phyloP scores from a whole-genome alignment of 2,329 filamentous ascomycete genomes.

The Pseudophaeomoniella oleicola region DNA sequence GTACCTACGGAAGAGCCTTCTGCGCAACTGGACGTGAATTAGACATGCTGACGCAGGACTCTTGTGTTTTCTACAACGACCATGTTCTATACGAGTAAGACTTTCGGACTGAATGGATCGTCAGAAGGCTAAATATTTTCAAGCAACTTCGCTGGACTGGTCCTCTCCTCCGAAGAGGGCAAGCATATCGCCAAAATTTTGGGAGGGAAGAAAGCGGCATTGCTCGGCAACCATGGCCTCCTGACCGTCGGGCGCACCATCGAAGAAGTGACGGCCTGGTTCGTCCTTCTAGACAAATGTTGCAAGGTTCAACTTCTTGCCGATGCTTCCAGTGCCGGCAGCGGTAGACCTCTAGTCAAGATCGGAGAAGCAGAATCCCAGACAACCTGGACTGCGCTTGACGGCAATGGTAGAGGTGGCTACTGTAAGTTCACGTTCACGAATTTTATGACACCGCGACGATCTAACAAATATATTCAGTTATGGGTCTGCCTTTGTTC shows the following conservation, averaged over 20 bases:
- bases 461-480: no score
- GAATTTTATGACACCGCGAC: no score
- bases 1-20: conserved; percentile 46
- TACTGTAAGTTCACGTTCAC: neutral
- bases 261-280: conserved; percentile 39
- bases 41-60: conserved; percentile 45
- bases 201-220: conserved; percentile 24
- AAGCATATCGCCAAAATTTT: conserved; percentile 21
- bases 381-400: conserved; percentile 1
- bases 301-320: conserved; percentile 39
- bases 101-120: conserved; percentile 1
- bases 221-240: conserved; percentile 27
- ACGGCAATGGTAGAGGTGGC: neutral
- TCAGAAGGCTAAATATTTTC: conserved; percentile 13
- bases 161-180: conserved; percentile 24
- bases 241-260: conserved; percentile 25
- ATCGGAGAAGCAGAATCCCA: conserved; percentile 13
- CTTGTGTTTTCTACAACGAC: conserved; percentile 36
- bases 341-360: conserved; percentile 11
- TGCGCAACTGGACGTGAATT: conserved; percentile 44
- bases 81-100: conserved; percentile 20
- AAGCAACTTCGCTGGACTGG: conserved; percentile 22
- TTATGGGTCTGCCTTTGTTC: neutral
- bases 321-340: conserved; percentile 21
- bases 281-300: conserved; percentile 38